Base-by-base conservation (phyloP, 768 basidiomycete genomes). In the Podaxis pistillaris region DNA sequence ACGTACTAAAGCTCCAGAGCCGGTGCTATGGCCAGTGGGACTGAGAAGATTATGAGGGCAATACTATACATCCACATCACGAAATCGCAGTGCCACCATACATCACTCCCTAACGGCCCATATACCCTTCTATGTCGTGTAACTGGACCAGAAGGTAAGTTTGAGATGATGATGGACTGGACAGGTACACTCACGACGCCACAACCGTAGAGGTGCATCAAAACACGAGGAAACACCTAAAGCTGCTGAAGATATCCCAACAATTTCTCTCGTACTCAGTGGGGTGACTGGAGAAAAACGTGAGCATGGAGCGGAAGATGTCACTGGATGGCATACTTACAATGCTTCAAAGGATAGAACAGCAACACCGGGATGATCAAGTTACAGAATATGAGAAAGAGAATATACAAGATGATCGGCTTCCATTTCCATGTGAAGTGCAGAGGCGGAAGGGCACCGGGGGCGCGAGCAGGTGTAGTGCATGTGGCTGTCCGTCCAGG, bases 21-120 rank as follows among this genome's bases (percentile, higher is more conserved):
- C n/a, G 72, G 71, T 0, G 72, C 72, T 40, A 72, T 70, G 4
- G 70, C 70, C 17, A 73, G 66, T 4, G 73, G 72, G 26, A 74
- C 66, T 1, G 70, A 68, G 56, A 73, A 74, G 8, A 73, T 64
- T 11, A 71, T 46, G 38, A 72, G 70, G 11, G 71, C 70, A 22
- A 72, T 54, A 8, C 69, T 69, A 62, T 72, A 71, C 44, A 68
- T 66, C 73, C 73, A 74, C 72, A 74, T 74, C 1, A 72, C 71
- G 60, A 74, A 73, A 52, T 74, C 73, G 12, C 73, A 67, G 52
- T 73, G 68, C 71, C 73, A 72, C 72, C 71, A 73, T 11, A 54
- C 56, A 56, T 72, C 71, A 40, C 64, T 65, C 9, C 71, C 71
- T 5, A 73, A 56, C 19, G 73, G 73, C 47, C 73, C 72, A 56